A percentile compares a stretch with the other conserved stretches of the same genome.
These are phyloP conservation scores for Talaromyces liani DNA, from an alignment of 495 filamentous ascomycete species.

Conservation along the genomic window DNA sequence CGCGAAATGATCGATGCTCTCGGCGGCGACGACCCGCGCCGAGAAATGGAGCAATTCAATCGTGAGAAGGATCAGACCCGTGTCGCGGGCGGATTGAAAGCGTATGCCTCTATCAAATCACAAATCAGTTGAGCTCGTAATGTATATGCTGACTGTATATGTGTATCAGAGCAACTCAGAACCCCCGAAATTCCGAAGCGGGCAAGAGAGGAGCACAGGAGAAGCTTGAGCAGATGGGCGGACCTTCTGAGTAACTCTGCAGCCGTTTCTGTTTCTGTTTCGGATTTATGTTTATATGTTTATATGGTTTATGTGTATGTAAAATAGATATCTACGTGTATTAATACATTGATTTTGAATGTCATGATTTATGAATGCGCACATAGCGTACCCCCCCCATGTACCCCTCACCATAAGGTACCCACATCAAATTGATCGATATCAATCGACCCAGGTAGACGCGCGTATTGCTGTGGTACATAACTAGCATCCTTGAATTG, in stretches of 20 bases:
- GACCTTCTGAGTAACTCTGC: not conserved
- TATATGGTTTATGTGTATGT: not conserved
- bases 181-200: constrained; percentile 29
- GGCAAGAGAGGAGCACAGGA: constrained; percentile 32
- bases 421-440: too few species aligned
- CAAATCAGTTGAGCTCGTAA: too few species aligned
- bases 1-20: constrained; percentile 30
- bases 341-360: too few species aligned
- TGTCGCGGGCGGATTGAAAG: constrained; percentile 14
- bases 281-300: not conserved
- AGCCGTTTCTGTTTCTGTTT: too few species aligned
- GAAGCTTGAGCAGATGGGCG: constrained; percentile 21
- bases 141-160: not conserved
- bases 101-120: constrained; percentile 7
- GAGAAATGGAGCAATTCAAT: constrained; percentile 11
- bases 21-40: constrained; percentile 13
- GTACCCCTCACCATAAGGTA: too few species aligned
- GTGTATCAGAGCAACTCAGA: constrained; percentile 24
- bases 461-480: too few species aligned
- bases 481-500: too few species aligned
- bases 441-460: too few species aligned
- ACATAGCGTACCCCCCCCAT: too few species aligned
- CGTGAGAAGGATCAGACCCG: constrained; percentile 10
- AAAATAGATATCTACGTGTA: not conserved
- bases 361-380: not conserved